These are phyloP conservation scores for Colletotrichum eleusines DNA, from an alignment of 2,329 filamentous ascomycete species.

Conservation along the genomic window DNA sequence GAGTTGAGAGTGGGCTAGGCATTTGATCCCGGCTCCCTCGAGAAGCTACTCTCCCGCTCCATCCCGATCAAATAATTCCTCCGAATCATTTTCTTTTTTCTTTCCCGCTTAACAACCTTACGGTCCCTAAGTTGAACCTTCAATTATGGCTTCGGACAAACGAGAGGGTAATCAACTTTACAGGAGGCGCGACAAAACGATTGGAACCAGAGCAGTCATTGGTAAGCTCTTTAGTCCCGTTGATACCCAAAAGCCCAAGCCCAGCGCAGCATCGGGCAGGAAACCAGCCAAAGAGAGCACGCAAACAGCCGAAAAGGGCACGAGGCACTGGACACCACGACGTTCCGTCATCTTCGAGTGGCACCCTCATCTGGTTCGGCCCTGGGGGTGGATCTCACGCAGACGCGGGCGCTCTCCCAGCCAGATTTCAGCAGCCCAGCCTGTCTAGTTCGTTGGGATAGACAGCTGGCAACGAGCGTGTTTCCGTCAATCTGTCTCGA, in stretches of 20 bases:
- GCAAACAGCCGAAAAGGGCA: conserved; percentile 30
- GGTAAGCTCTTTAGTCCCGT: conserved; percentile 28
- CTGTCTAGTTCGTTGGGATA: conserved; percentile 21
- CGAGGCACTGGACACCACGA: conserved; percentile 22
- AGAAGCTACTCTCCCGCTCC: conserved; percentile 1
- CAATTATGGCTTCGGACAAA: conserved; percentile 2
- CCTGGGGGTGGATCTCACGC: conserved; percentile 38
- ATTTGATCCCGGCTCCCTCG: not conserved
- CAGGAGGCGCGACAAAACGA: conserved; percentile 23
- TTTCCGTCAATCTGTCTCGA: not conserved
- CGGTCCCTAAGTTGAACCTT: not conserved
- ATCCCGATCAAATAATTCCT: conserved; percentile 3
- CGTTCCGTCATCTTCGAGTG: conserved; percentile 36
- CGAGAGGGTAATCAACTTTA: not conserved
- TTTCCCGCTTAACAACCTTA: conserved; percentile 10
- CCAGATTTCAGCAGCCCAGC: conserved; percentile 20
- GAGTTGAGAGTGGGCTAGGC: not conserved
- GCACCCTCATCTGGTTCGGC: conserved; percentile 27
- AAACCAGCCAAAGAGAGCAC: conserved; percentile 28
- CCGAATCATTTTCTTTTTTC: not conserved
- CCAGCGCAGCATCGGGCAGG: conserved; percentile 36
- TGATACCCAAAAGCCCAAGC: conserved; percentile 43
- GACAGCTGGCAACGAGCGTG: conserved; percentile 24
- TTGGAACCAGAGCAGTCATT: conserved; percentile 27
- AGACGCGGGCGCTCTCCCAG: conserved; percentile 15